phyloP scores from a whole-genome alignment of 78 protist genomes.

The Cavenderia fasciculata region DNA sequence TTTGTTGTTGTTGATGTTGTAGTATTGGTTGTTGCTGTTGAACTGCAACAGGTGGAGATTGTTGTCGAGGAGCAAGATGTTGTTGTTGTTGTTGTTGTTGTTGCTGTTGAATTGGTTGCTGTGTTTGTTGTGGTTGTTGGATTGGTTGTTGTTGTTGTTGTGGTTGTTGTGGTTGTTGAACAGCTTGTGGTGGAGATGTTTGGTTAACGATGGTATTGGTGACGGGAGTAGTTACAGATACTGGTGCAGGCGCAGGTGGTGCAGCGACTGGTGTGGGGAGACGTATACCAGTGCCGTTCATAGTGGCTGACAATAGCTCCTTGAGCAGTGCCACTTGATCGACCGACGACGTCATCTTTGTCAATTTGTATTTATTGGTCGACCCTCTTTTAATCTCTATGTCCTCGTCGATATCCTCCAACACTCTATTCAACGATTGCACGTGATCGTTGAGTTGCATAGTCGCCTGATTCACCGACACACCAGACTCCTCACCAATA shows the following conservation, averaged over 20 bases:
- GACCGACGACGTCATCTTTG: conserved; percentile 1
- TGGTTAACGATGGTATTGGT: too few relatives aligned
- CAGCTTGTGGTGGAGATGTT: too few relatives aligned
- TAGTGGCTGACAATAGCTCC: conserved; percentile 31
- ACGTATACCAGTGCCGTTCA: conserved; percentile 31
- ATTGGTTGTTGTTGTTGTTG: neutral
- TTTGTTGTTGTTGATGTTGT: too few relatives aligned
- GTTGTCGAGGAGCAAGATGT: neutral
- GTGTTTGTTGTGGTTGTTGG: neutral
- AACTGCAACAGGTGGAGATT: too few relatives aligned
- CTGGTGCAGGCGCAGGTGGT: too few relatives aligned
- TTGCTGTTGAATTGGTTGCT: neutral
- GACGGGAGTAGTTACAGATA: too few relatives aligned
- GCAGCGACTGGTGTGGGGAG: too few relatives aligned
- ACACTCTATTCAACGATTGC: neutral
- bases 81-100: neutral
- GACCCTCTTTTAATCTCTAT: conserved; percentile 1
- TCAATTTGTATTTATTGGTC: conserved; percentile 5
- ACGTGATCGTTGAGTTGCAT: neutral
- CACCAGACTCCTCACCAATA: neutral
- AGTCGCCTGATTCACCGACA: neutral
- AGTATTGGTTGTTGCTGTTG: too few relatives aligned
- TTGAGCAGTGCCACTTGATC: neutral
- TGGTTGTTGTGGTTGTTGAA: neutral
- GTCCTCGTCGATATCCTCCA: conserved; percentile 16